Evolutionary conservation across 495 filamentous ascomycete species (phyloP).

Genomic region (Neurospora sp.): DNA sequence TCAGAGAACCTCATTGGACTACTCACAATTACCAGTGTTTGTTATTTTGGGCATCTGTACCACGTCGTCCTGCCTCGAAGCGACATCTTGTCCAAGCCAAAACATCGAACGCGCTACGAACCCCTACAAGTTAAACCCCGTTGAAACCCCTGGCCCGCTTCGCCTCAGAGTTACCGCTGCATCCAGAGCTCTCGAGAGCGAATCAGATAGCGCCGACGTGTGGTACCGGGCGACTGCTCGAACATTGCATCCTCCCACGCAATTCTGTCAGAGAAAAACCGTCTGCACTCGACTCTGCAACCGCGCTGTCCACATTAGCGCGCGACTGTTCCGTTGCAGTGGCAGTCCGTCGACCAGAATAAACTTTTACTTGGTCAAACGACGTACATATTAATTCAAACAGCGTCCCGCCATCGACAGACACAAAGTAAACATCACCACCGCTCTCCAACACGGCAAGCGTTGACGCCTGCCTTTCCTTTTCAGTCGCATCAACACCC

Average conservation of each 20-base stretch:
- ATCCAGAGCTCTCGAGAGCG: slow-evolving; percentile 17
- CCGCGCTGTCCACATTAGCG: background rate
- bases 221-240: slow-evolving; percentile 28
- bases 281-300: slow-evolving; percentile 5
- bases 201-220: slow-evolving; percentile 22
- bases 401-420: background rate
- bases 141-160: slow-evolving; percentile 9
- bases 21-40: background rate
- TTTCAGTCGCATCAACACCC: background rate
- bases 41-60: background rate
- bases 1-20: background rate
- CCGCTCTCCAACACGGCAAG: background rate
- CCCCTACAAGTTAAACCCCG: background rate
- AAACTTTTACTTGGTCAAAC: background rate
- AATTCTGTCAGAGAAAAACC: background rate
- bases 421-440: background rate
- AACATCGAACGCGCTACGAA: background rate
- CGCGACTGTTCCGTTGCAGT: background rate
- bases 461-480: background rate
- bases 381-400: background rate
- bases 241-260: slow-evolving; percentile 10
- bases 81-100: slow-evolving; percentile 9
- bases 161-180: slow-evolving; percentile 26
- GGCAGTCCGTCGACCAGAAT: background rate
- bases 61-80: background rate